phyloP scores from a whole-genome alignment of 2,329 filamentous ascomycete species.

The Colletotrichum sp. region DNA sequence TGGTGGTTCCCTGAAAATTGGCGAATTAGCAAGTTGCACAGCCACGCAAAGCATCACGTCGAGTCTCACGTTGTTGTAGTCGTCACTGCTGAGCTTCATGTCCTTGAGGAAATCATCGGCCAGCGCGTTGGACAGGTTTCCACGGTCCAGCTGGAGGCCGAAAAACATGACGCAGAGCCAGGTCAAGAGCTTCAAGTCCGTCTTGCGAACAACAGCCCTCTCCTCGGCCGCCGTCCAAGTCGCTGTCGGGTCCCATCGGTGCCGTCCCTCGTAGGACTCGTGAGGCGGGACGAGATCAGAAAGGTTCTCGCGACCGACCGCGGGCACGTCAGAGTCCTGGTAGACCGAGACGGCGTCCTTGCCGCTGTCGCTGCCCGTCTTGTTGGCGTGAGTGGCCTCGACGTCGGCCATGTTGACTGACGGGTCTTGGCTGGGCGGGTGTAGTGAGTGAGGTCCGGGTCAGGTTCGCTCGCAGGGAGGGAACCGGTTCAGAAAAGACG shows the following conservation, averaged over 20 bases:
- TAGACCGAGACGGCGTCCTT: slow-evolving; percentile 22
- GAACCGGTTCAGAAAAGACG: background rate
- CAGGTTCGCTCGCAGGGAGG: background rate
- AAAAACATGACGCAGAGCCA: slow-evolving; percentile 52
- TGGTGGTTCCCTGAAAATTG: slow-evolving; percentile 48
- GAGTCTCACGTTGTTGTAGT: slow-evolving; percentile 57
- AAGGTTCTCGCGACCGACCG: slow-evolving; percentile 43
- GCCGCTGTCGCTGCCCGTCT: slow-evolving; percentile 22
- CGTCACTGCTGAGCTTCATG: slow-evolving; percentile 48
- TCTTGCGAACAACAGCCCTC: slow-evolving; percentile 53
- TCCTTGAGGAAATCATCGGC: slow-evolving; percentile 67
- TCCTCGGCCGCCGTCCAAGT: slow-evolving; percentile 64
- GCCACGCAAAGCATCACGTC: background rate
- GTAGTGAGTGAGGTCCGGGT: background rate
- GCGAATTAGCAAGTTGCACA: background rate
- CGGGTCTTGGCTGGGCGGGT: background rate
- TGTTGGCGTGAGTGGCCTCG: slow-evolving; percentile 24
- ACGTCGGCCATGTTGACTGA: slow-evolving; percentile 31
- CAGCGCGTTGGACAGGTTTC: slow-evolving; percentile 66
- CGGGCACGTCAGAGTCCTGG: slow-evolving; percentile 28
- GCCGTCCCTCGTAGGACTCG: slow-evolving; percentile 60
- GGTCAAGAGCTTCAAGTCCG: slow-evolving; percentile 53
- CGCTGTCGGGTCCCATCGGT: slow-evolving; percentile 62
- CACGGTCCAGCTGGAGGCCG: slow-evolving; percentile 66
- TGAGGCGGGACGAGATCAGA: slow-evolving; percentile 44